Conservation (phyloP, 495 filamentous ascomycete genomes). For the Hyaloscypha variabilis region DNA sequence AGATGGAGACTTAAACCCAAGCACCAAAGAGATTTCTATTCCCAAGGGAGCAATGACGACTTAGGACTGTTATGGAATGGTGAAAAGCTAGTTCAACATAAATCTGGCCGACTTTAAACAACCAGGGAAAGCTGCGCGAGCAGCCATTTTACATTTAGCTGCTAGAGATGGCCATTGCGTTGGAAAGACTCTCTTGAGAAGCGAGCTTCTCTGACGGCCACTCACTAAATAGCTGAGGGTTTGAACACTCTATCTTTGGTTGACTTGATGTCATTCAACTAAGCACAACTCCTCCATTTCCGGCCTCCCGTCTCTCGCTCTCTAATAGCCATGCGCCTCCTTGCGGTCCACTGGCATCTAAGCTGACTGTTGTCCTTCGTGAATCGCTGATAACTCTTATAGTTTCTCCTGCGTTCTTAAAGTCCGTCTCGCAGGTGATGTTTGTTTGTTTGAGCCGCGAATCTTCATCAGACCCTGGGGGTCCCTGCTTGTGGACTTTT, state of each 20-base stretch:
- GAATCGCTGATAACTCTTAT: slow-evolving; percentile 77
- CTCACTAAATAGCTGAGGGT: no score
- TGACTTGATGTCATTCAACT: slow-evolving; percentile 4
- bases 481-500: slow-evolving; percentile 21
- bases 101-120: no score
- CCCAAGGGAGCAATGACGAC: no score
- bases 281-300: slow-evolving; percentile 3
- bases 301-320: slow-evolving; percentile 36
- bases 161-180: no score
- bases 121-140: no score
- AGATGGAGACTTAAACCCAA: no score
- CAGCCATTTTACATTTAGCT: no score
- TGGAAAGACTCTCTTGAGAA: no score
- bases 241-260: not conserved
- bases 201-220: no score
- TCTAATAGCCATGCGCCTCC: slow-evolving; percentile 68
- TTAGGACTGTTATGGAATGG: no score
- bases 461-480: slow-evolving; percentile 19
- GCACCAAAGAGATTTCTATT: no score
- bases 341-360: slow-evolving; percentile 64
- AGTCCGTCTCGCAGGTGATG: slow-evolving; percentile 77
- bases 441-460: slow-evolving; percentile 21
- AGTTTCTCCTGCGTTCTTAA: slow-evolving; percentile 72
- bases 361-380: slow-evolving; percentile 72
- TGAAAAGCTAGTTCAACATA: no score